These are phyloP conservation scores for Hansenula lynferdii DNA, from an alignment of 1,139 yeast species.

Conservation along the genomic window DNA sequence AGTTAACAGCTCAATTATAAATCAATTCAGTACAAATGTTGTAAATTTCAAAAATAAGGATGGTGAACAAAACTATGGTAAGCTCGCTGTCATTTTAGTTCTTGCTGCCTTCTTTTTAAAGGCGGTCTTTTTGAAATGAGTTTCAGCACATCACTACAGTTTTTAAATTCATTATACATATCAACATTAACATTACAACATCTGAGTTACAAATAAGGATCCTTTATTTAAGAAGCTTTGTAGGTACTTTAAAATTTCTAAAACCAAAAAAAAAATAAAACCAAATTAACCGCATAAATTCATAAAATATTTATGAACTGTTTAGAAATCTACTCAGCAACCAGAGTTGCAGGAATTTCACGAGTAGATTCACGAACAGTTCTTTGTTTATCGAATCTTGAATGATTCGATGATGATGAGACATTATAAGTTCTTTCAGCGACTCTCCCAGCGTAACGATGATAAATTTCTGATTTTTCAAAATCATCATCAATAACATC, in stretches of 20 bases:
- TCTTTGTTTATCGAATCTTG: neutral
- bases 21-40: slow-evolving; percentile 14
- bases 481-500: slow-evolving; percentile 24
- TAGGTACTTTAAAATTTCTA: too few relatives aligned
- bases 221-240: too few relatives aligned
- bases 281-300: too few relatives aligned
- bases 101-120: neutral
- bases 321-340: neutral
- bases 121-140: neutral
- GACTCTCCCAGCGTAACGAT: slow-evolving; percentile 14
- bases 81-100: slow-evolving; percentile 2
- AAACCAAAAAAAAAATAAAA: slow-evolving; percentile 5
- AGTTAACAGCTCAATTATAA: slow-evolving; percentile 12
- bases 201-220: too few relatives aligned
- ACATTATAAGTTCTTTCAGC: slow-evolving; percentile 5
- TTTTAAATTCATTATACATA: too few relatives aligned
- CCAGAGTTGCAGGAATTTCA: neutral
- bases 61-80: neutral
- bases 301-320: neutral
- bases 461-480: slow-evolving; percentile 15
- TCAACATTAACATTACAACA: too few relatives aligned
- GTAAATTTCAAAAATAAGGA: slow-evolving; percentile 7
- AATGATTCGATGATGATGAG: neutral
- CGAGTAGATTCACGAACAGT: neutral
- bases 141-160: too few relatives aligned